These are phyloP conservation scores for Colletotrichum orbiculare DNA, from an alignment of 2,329 filamentous ascomycete genomes.

Conservation along the genomic window DNA sequence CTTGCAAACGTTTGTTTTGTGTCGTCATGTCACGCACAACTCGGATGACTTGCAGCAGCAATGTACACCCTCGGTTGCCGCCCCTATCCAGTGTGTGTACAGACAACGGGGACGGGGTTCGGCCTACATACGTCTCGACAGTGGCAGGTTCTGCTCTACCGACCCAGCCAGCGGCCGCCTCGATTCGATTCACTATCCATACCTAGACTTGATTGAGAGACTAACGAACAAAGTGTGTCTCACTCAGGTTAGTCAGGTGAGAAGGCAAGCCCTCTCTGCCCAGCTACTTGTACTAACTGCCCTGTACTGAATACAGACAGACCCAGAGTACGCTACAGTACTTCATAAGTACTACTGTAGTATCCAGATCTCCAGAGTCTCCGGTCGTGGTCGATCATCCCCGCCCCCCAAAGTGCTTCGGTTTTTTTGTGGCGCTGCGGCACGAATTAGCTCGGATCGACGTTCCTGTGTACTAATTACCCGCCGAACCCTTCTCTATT, in stretches of 20 bases:
- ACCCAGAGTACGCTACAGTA: no score
- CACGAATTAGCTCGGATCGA: conserved; percentile 32
- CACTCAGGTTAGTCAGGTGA: no score
- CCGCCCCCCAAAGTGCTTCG: conserved; percentile 16
- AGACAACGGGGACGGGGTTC: neutral
- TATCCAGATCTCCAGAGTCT: neutral
- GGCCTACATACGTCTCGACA: no score
- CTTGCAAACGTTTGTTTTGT: conserved; percentile 18
- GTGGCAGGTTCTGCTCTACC: no score
- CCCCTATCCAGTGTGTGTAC: conserved; percentile 4
- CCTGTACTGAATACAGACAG: no score
- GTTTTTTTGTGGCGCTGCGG: conserved; percentile 28
- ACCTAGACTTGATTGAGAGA: no score
- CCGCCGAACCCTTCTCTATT: conserved; percentile 29
- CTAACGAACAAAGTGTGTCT: no score
- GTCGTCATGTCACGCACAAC: conserved; percentile 31
- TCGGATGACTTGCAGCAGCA: conserved; percentile 37
- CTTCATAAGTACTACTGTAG: no score
- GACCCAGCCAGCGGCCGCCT: no score
- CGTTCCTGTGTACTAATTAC: conserved; percentile 26
- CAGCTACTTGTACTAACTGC: no score
- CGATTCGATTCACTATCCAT: no score
- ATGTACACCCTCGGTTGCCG: neutral
- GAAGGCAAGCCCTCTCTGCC: no score
- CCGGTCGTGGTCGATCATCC: conserved; percentile 23